phyloP scores from a whole-genome alignment of 805 yeast genomes.

The Sugiyamaella lignohabitans region DNA sequence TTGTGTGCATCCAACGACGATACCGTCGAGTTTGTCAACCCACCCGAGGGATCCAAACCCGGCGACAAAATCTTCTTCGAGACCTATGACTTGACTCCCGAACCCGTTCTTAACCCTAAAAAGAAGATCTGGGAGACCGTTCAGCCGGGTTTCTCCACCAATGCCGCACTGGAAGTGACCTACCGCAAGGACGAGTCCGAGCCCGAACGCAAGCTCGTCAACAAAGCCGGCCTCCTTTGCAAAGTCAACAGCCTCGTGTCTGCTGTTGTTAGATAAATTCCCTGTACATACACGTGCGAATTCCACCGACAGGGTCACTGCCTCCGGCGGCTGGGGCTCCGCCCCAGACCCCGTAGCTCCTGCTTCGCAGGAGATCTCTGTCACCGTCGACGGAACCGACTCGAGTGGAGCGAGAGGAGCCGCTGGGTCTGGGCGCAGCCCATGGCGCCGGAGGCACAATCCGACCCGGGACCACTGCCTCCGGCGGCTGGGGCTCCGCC shows the following conservation, averaged over 20 bases:
- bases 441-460: no score
- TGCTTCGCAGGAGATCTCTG: no score
- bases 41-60: constrained; percentile 86
- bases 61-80: constrained; percentile 97
- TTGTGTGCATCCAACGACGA: constrained; percentile 69
- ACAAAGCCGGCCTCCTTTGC: constrained; percentile 71
- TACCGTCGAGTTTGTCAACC: constrained; percentile 85
- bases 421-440: no score
- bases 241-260: constrained; percentile 62
- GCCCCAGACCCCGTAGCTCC: not conserved
- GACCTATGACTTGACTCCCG: constrained; percentile 83
- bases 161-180: constrained; percentile 65
- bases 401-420: no score
- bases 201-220: constrained; percentile 65
- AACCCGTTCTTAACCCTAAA: constrained; percentile 90
- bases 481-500: no score
- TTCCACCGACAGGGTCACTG: not conserved
- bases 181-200: constrained; percentile 66
- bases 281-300: not conserved
- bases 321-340: not conserved
- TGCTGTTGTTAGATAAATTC: constrained; percentile 76
- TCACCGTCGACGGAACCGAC: no score
- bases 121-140: constrained; percentile 95
- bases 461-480: no score
- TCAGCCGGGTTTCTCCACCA: constrained; percentile 87